phyloP scores from a whole-genome alignment of 2,329 filamentous ascomycete genomes.

The Anthostomella pinea region DNA sequence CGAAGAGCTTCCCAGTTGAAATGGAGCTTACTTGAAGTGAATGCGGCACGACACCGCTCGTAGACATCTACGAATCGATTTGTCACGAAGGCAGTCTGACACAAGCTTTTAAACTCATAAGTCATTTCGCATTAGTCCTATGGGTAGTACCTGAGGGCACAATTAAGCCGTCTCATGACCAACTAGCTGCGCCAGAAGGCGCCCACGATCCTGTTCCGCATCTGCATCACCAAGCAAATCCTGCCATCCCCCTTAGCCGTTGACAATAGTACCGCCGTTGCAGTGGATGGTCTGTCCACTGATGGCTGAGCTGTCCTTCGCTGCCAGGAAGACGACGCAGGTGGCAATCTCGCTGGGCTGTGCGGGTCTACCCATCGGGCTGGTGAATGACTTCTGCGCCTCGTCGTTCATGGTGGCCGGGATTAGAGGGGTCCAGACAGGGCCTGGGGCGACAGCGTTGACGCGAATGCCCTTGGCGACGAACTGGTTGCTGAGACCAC shows the following conservation, averaged over 20 bases:
- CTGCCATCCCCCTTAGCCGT: slow-evolving; percentile 41
- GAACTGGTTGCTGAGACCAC: slow-evolving; percentile 73
- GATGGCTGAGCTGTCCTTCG: slow-evolving; percentile 69
- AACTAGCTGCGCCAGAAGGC: no score
- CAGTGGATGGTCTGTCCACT: slow-evolving; percentile 65
- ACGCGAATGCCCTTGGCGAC: slow-evolving; percentile 63
- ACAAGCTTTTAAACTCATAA: no score
- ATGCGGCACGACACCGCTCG: no score
- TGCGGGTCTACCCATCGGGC: slow-evolving; percentile 72
- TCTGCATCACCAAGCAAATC: no score
- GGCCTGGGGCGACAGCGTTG: slow-evolving; percentile 66
- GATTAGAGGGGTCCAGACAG: slow-evolving; percentile 76
- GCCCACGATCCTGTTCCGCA: no score
- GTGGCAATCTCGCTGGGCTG: slow-evolving; percentile 82
- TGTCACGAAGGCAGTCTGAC: no score
- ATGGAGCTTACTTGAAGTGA: no score
- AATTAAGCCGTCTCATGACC: no score
- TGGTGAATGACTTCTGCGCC: slow-evolving; percentile 69
- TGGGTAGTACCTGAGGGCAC: no score
- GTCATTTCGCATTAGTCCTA: no score
- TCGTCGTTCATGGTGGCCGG: slow-evolving; percentile 68
- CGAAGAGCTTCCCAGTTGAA: no score
- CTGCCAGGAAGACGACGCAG: slow-evolving; percentile 78
- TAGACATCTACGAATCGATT: no score
- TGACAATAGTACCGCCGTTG: slow-evolving; percentile 49